Evolutionary conservation across 2,329 filamentous ascomycete species (phyloP), one percentile per base, ranked within the genome.

Genomic region (Colletotrichum gigasporum): DNA sequence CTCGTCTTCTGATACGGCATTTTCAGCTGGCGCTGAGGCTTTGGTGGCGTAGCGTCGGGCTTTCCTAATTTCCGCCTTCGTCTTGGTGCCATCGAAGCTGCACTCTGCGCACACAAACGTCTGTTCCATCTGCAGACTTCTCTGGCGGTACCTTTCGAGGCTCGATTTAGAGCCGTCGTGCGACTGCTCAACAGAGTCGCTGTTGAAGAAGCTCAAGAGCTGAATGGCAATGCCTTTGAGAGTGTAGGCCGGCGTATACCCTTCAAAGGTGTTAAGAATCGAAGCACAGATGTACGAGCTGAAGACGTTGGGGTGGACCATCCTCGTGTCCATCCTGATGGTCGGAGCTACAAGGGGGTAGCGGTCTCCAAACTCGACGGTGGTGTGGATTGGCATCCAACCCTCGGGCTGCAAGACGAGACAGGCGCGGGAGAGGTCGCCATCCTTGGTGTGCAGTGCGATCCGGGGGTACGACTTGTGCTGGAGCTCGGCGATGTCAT

Each of bases 171-270:
- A 12, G 3, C 45, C 54, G 7, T 72, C 73, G 44, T 75, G 24
- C 0, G 68, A 65, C 58, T 84, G 82, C 60, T 84, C 81, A 3
- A 85, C 53, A 2, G 59, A 74, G 1, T 82, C 79, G 66, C 82
- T 84, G 24, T 74, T 74, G 68, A 85, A 85, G 71, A 85, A 84
- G 67, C 82, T 84, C 3, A 85, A 71, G n/a, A 85, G 65, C 70
- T 85, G 82, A 22, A 85, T 84, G 14, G 80, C 77, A 20, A 85
- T 79, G 3, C 75, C 78, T 58, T 83, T 83, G 22, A 85, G 73
- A 0, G 82, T 84, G 62, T 85, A 85, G 0, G 82, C 83, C 2
- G 82, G 78, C 0, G 82, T 84, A 68, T 82, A 83, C 1, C 75
- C 81, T 16, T 80, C 76, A 2, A 30, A 56, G 0, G 69, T 77